Evolutionary conservation across 257 asterid species (phyloP).

Genomic region (Ehretia macrophylla): DNA sequence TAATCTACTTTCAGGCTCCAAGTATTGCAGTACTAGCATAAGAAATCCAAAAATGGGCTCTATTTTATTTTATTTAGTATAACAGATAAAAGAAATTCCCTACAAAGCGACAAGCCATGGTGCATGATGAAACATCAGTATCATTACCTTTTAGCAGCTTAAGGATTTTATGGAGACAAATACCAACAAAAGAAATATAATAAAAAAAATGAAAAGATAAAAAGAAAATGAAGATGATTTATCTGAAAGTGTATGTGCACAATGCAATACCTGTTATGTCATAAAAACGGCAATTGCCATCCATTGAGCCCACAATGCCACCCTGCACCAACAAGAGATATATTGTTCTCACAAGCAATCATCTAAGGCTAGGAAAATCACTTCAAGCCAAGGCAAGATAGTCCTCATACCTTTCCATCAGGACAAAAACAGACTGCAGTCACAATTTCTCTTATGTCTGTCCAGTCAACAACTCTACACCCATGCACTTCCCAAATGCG

Average conservation of each 20-base stretch:
- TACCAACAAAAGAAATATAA: no score
- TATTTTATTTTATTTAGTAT: no score
- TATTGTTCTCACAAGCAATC: background rate
- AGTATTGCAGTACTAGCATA: no score
- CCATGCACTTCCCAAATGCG: conserved; percentile 78
- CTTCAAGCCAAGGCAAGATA: background rate
- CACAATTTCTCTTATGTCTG: conserved; percentile 65
- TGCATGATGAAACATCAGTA: no score
- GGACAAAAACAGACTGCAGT: conserved; percentile 74
- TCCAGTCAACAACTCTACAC: conserved; percentile 78
- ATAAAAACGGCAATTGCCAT: conserved; percentile 71
- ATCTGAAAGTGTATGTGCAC: no score
- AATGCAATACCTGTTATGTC: conserved; percentile 50
- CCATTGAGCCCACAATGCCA: conserved; percentile 79
- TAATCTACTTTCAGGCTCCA: no score
- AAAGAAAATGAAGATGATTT: background rate
- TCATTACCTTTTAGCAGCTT: no score
- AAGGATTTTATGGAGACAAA: no score
- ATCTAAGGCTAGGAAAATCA: background rate
- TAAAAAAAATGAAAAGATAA: background rate
- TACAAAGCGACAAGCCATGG: no score
- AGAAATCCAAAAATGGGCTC: no score
- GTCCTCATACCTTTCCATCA: conserved; percentile 62
- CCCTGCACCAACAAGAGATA: conserved; percentile 44
- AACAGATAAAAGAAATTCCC: no score